Evolutionary conservation across 2,329 filamentous ascomycete species (phyloP), one percentile per base, ranked within the genome.

Genomic region (Penicillium thymicola): DNA sequence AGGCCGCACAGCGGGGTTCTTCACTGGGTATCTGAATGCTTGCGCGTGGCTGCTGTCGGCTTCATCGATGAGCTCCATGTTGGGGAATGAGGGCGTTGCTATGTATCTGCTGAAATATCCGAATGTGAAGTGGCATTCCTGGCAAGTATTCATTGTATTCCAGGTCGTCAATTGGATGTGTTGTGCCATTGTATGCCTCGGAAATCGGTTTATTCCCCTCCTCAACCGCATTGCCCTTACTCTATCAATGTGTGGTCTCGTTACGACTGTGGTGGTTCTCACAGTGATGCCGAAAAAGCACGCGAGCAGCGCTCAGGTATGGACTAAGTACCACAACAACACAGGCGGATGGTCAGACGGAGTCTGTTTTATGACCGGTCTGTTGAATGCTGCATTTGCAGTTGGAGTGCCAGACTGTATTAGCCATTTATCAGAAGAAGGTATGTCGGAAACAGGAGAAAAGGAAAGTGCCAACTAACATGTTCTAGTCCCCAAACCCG

Each of bases 361-460:
- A 0, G 49, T 72, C 2, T 71, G 69, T 45, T 87, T 87, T 62
- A 70, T 86, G 48, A 75, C 81, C 0, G 84, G 85, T 4, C 80
- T 87, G 47, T 72, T 87, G 27, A 89, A 89, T 61, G 86, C 85
- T 1, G 85, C 86, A 0, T 89, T 82, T 65, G 81, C 83, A n/a
- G 81, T 89, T 7, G 86, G 85, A 3, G 81, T 83, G 1, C 83
- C 85, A 0, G 86, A 89, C 62, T 84, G 82, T 42, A 81, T 84
- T 11, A 82, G 81, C 2, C 85, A 88, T 65, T 62, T 87, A 25
- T 81, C 83, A 0, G 85, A 88, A 68, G 85, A 87, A 58, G 67
- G 68, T 71, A 58, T 9, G 57, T 50, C 8, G 3, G 30, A 46
- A 1, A 2, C 4, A 36, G 30, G 4, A 23, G 21, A 27, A 36